Evolutionary conservation across 371 early-diverging fungal genomes (phyloP).

Genomic region (Syncephalastrum sp.): DNA sequence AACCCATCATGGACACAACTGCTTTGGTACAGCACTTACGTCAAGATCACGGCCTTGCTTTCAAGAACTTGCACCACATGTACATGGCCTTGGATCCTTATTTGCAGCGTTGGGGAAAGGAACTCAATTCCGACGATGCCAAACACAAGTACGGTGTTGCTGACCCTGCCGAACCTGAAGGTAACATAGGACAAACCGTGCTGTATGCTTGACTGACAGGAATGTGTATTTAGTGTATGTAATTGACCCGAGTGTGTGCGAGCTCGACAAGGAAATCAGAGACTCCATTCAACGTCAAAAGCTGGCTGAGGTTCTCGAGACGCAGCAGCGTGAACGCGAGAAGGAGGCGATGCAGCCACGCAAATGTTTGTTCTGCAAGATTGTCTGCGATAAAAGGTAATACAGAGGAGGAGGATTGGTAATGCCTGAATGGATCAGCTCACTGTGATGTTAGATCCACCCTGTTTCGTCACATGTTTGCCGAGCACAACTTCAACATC

Average conservation of each 20-base stretch:
- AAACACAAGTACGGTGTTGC: background rate
- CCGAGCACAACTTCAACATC: conserved; percentile 92
- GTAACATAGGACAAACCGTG: background rate
- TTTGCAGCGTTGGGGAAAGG: conserved; percentile 68
- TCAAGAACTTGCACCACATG: conserved; percentile 80
- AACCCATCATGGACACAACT: conserved; percentile 65
- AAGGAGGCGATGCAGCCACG: conserved; percentile 66
- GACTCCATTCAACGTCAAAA: conserved; percentile 73
- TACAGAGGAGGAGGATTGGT: conserved; percentile 11
- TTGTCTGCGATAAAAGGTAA: conserved; percentile 53
- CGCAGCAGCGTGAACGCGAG: conserved; percentile 80
- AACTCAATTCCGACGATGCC: conserved; percentile 20
- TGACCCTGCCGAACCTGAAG: conserved; percentile 24
- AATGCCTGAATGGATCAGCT: background rate
- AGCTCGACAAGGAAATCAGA: conserved; percentile 67
- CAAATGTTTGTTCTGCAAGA: conserved; percentile 93
- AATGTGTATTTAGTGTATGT: conserved; percentile 35
- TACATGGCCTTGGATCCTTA: conserved; percentile 79
- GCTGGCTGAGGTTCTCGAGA: conserved; percentile 73
- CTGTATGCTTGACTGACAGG: background rate
- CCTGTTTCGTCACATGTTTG: conserved; percentile 88
- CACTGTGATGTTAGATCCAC: conserved; percentile 33
- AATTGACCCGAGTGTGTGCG: conserved; percentile 63
- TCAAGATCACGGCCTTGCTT: conserved; percentile 60
- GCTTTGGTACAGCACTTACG: conserved; percentile 69